These are phyloP conservation scores for Coniochaeta sp. DNA, from an alignment of 2,329 filamentous ascomycete genomes.

Conservation along the genomic window DNA sequence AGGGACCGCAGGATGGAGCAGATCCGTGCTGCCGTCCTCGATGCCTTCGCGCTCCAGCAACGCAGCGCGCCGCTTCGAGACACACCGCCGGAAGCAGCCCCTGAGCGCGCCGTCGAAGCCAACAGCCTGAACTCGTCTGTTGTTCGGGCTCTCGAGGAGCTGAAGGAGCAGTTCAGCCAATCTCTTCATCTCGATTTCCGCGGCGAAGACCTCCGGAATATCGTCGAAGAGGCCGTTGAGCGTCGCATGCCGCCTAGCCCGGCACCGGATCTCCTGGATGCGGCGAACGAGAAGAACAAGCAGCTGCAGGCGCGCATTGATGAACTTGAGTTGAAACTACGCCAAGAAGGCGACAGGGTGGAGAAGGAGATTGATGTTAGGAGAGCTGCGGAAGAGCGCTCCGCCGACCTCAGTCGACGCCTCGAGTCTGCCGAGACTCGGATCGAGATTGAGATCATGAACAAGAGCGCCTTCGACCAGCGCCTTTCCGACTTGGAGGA, in stretches of 20 bases:
- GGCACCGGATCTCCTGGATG: constrained; percentile 36
- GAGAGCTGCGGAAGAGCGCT: constrained; percentile 44
- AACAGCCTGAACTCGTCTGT: constrained; percentile 27
- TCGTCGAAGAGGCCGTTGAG: constrained; percentile 57
- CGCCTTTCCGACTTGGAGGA: constrained; percentile 64
- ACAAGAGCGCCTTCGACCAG: constrained; percentile 49
- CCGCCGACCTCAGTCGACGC: constrained; percentile 44
- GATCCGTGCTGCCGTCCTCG: constrained; percentile 64
- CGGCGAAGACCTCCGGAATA: constrained; percentile 48
- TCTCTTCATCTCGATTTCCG: constrained; percentile 35
- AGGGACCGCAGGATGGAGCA: constrained; percentile 76
- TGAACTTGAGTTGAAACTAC: constrained; percentile 51
- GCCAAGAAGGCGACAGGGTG: constrained; percentile 36
- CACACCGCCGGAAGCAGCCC: constrained; percentile 16
- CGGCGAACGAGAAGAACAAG: constrained; percentile 40
- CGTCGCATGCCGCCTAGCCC: constrained; percentile 45
- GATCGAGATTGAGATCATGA: constrained; percentile 54
- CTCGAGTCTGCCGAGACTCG: constrained; percentile 50
- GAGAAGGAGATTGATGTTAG: constrained; percentile 42
- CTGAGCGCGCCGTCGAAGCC: constrained; percentile 27
- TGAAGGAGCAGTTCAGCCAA: constrained; percentile 46
- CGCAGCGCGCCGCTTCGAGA: constrained; percentile 26
- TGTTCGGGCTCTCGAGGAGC: constrained; percentile 58
- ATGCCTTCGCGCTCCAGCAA: constrained; percentile 60
- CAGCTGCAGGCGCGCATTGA: constrained; percentile 53